Evolutionary conservation across 768 basidiomycete species (phyloP).

Genomic region (Trametopsis cervina): DNA sequence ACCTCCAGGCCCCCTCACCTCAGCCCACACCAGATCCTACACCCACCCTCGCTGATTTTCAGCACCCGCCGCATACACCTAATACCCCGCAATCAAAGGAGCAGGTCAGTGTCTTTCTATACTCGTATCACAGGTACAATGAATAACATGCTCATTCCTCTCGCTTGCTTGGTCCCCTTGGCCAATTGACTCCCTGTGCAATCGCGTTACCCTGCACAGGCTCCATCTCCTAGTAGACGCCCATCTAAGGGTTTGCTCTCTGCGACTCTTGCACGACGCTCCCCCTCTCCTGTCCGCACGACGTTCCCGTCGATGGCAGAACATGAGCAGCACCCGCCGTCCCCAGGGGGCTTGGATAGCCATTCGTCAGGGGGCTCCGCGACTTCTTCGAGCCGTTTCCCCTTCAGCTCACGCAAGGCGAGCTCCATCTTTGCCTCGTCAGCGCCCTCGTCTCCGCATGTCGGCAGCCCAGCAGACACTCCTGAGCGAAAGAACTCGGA

Average conservation of each 20-base stretch:
- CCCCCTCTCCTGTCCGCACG: slow-evolving; percentile 21
- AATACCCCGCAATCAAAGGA: slow-evolving; percentile 14
- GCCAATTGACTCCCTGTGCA: too few relatives aligned
- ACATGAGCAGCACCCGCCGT: slow-evolving; percentile 10
- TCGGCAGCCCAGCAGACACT: slow-evolving; percentile 7
- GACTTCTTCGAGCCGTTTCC: slow-evolving; percentile 18
- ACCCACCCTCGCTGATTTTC: slow-evolving; percentile 1
- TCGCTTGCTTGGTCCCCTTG: background rate
- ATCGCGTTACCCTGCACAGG: slow-evolving; percentile 12
- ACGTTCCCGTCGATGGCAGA: slow-evolving; percentile 5
- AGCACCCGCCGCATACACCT: background rate
- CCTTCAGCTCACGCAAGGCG: slow-evolving; percentile 16
- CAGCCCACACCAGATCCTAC: slow-evolving; percentile 6
- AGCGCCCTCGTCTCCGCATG: slow-evolving; percentile 12
- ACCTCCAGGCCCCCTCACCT: slow-evolving; percentile 8
- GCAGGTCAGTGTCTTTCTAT: slow-evolving; percentile 23
- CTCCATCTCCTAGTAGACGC: slow-evolving; percentile 19
- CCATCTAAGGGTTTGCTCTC: slow-evolving; percentile 21
- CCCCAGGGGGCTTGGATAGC: slow-evolving; percentile 4
- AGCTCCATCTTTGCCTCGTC: slow-evolving; percentile 11
- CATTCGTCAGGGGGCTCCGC: slow-evolving; percentile 5
- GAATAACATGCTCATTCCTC: too few relatives aligned
- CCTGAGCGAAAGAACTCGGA: slow-evolving; percentile 11
- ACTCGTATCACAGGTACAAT: too few relatives aligned
- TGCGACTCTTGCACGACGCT: slow-evolving; percentile 19